Percentiles rank a stretch among this genome's conserved stretches.
Evolutionary conservation across 306 rosid species (phyloP).

Genomic region (Quillaja saponaria): DNA sequence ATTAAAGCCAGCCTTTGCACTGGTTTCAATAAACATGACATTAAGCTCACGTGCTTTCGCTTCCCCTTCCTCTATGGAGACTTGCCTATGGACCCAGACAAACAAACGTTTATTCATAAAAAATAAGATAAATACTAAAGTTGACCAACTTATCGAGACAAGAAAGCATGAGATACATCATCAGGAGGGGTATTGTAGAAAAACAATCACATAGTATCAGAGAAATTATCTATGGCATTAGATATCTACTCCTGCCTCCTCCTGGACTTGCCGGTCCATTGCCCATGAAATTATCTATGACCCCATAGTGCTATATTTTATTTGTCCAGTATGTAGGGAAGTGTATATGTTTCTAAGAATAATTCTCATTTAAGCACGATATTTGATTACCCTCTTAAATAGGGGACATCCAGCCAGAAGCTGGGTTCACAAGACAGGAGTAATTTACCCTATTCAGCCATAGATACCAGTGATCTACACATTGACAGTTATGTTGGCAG

Average conservation of each 20-base stretch:
- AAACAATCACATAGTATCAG: not conserved
- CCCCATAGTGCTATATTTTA: no score
- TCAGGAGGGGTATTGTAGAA: no score
- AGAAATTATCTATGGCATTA: conserved; percentile 11
- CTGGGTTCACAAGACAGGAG: no score
- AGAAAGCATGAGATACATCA: not conserved
- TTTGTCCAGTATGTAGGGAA: no score
- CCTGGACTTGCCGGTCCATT: not conserved
- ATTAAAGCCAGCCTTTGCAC: conserved; percentile 46
- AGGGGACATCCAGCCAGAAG: no score
- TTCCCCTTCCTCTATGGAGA: conserved; percentile 52
- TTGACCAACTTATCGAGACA: not conserved
- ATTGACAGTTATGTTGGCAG: no score
- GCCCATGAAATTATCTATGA: no score
- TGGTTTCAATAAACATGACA: conserved; percentile 48
- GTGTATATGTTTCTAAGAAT: no score
- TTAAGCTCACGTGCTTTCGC: conserved; percentile 47
- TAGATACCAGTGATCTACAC: no score
- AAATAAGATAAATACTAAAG: conserved; percentile 6
- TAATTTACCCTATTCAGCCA: no score
- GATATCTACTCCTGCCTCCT: conserved; percentile 7
- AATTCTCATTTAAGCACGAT: no score
- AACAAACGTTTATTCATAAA: conserved; percentile 15
- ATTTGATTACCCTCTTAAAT: no score
- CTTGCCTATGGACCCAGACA: conserved; percentile 39